Evolutionary conservation across 257 asterid species (phyloP).

Genomic region (Hygrophila difformis): DNA sequence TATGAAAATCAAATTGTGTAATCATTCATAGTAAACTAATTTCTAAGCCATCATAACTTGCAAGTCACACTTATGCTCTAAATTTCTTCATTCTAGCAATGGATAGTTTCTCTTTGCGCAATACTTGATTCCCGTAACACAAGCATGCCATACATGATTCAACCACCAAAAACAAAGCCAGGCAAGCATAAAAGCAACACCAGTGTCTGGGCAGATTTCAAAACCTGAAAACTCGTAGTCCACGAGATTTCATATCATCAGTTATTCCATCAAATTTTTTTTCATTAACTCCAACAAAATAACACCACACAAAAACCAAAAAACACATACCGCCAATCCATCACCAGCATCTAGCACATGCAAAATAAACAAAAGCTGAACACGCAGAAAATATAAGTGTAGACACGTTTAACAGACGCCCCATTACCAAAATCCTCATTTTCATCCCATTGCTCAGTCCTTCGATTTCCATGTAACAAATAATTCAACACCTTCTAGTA

Average conservation of each 20-base stretch:
- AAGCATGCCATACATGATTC: not conserved
- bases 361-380: not conserved
- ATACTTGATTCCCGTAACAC: not conserved
- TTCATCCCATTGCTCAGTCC: too few relatives aligned
- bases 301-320: conserved; percentile 7
- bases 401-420: conserved; percentile 4
- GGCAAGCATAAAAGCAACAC: conserved; percentile 1
- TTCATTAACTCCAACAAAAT: too few relatives aligned
- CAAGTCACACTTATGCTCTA: not conserved
- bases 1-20: conserved; percentile 3
- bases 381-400: not conserved
- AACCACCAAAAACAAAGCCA: not conserved
- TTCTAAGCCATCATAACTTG: not conserved
- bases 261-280: not conserved
- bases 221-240: conserved; percentile 6
- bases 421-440: too few relatives aligned
- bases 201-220: conserved; percentile 3
- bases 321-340: too few relatives aligned
- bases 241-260: not conserved
- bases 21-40: not conserved
- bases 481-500: too few relatives aligned
- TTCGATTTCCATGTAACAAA: too few relatives aligned
- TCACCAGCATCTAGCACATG: not conserved
- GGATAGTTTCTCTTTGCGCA: not conserved
- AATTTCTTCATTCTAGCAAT: too few relatives aligned